These are phyloP conservation scores for Mycena rebaudengoi DNA, from an alignment of 768 basidiomycete genomes.

Conservation along the genomic window DNA sequence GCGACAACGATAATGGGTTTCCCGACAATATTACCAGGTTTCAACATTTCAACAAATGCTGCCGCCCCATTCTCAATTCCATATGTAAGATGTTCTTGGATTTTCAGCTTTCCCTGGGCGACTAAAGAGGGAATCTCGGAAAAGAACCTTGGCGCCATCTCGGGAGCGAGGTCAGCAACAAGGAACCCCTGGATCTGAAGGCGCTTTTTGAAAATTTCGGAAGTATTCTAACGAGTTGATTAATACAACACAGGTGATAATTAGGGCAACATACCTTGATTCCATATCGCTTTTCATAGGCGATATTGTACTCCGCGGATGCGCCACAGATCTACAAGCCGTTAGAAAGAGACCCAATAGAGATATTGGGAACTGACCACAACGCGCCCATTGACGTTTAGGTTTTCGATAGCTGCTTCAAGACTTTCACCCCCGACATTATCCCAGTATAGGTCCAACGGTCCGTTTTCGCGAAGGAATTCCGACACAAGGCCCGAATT, in stretches of 20 bases:
- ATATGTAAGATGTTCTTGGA: conserved; percentile 38
- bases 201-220: conserved; percentile 30
- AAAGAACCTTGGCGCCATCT: conserved; percentile 39
- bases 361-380: conserved; percentile 36
- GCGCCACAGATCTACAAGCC: conserved; percentile 17
- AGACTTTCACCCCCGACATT: conserved; percentile 59
- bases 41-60: too few relatives aligned
- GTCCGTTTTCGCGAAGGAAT: conserved; percentile 57
- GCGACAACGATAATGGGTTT: too few relatives aligned
- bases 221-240: conserved; percentile 27
- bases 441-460: conserved; percentile 45
- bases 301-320: conserved; percentile 20
- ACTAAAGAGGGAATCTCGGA: conserved; percentile 33
- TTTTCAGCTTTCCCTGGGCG: conserved; percentile 36
- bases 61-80: conserved; percentile 42
- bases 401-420: conserved; percentile 43
- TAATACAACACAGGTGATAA: background rate
- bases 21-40: too few relatives aligned
- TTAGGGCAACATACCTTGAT: conserved; percentile 14
- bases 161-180: conserved; percentile 26
- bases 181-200: conserved; percentile 41
- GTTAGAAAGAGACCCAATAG: background rate
- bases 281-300: conserved; percentile 15
- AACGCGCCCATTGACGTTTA: conserved; percentile 50
- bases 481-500: conserved; percentile 56